Base-by-base conservation (phyloP, 2,329 filamentous ascomycete species). In the Epichloe scottii region DNA sequence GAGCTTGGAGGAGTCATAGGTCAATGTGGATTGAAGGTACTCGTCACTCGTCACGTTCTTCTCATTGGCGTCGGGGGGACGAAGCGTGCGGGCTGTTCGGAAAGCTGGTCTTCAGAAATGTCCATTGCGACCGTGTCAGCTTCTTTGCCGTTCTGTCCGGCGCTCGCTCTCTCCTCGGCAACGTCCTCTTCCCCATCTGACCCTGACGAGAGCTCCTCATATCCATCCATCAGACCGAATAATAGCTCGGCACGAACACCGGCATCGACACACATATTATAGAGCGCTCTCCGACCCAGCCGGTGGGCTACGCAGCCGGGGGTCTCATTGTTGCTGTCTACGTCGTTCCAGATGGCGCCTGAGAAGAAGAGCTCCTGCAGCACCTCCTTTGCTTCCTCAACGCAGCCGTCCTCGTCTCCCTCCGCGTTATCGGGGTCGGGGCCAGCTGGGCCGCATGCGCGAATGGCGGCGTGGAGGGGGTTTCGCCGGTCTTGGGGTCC, bases 261-360 rank as follows among this genome's bases (percentile, higher is more conserved):
- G 2, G 91, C 91, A 63, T 91, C 87, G 7, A 97, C 86, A 64
- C 91, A 87, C 52, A 89, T 67, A 40, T 85, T 79, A 64, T 98
- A 97, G 37, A 96, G 69, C 47, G 80, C 76, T 50, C 68, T 75
- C 59, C 87, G 72, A 0, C 85, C 84, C 23, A 96, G 64, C 26
- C 81, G 71, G 52, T 76, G 74, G 8, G 93, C 93, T 42, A 96
- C 72, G 65, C 91, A 97, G 7, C 89, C 93, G 0, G 93, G 89
- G 3, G 93, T 97, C 73, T 97, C 91, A 60, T 89, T 79, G 59
- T 87, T 84, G 57, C 74, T 70, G 66, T 97, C 89, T 51, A 97
- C 73, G 65, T 96, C 90, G 70, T 98, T 98, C 93, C 93, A 98
- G 59, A 97, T 96, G 11, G 89, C 93, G 34, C 93, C 93, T 58